Conservation (phyloP, 164 flowering plant species). For the Kingdonia uniflora region DNA sequence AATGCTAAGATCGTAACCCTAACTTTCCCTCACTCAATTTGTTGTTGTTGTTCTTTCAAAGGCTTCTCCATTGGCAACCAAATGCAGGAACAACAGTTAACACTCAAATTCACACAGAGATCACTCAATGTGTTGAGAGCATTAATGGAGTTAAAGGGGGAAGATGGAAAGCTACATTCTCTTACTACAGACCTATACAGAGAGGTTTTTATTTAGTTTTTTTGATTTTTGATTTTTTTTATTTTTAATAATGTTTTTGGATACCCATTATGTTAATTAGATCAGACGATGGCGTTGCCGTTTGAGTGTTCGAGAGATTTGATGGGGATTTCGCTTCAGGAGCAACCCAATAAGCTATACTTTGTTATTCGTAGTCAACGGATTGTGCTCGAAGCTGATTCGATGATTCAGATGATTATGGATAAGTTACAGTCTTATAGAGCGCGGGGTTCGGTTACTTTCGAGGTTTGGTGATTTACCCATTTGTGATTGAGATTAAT, state of each 20-base stretch:
- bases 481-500: no score
- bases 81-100: slow-evolving; percentile 64
- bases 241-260: neutral
- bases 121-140: slow-evolving; percentile 72
- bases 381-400: slow-evolving; percentile 69
- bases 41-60: slow-evolving; percentile 10
- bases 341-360: slow-evolving; percentile 73
- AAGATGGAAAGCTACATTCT: slow-evolving; percentile 75
- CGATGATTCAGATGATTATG: slow-evolving; percentile 64
- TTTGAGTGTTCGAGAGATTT: slow-evolving; percentile 57
- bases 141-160: slow-evolving; percentile 74
- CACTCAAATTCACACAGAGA: slow-evolving; percentile 68
- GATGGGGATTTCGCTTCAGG: slow-evolving; percentile 59
- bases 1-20: no score
- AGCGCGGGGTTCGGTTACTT: slow-evolving; percentile 47
- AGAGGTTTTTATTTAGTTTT: slow-evolving; percentile 32
- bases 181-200: slow-evolving; percentile 49
- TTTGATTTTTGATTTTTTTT: neutral
- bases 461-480: no score
- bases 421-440: slow-evolving; percentile 85
- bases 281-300: slow-evolving; percentile 18
- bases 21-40: neutral
- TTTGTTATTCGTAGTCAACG: no score
- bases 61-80: slow-evolving; percentile 93
- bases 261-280: slow-evolving; percentile 16